Evolutionary conservation across 2,329 filamentous ascomycete genomes (phyloP), one percentile per base, ranked within the genome.

Genomic region (Penicillium sp.): DNA sequence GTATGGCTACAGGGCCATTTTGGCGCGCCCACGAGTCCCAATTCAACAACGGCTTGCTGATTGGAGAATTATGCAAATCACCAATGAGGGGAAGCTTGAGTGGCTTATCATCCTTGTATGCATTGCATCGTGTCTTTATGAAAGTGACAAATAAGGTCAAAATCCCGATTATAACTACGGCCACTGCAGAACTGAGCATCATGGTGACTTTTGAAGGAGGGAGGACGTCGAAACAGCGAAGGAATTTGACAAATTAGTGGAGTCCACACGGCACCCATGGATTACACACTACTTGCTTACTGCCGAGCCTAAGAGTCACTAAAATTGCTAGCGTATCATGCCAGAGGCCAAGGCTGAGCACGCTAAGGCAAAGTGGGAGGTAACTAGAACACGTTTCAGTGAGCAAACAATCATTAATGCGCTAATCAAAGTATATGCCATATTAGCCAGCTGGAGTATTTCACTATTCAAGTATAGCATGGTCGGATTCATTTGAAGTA

Each of bases 1-100:
- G 55, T 1, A 65, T 50, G 3, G 60, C 54, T 16, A 77, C 71
- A 0, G 71, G 67, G 1, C 75, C 75, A 63, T 76, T 71, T 10
- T 57, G 53, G 14, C 61, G 54, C 2, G 63, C 61, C 70, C 74
- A 77, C 48, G 69, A 59, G 45, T 72, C 60, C 59, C 68, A 71
- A 43, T 70, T 65, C 7, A 58, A 47, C 49, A 70, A 60, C 0
- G 67, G 67, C 18, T 60, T 65, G 16, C 64, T 61, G 24, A 63
- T 59, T 4, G 68, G 66, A 7, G 67, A 65, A 51, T 55, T 58
- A 45, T 70, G 65, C n/a, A 67, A 58, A 53, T 71, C 67, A 5
- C 67, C 68, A 36, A 70, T 67, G 29, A 71, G 63, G 10, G 67
- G 68, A 6, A 68, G 57, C 31, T 66, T 67, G 2, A 64, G 57